A percentile compares a stretch with the other conserved stretches of the same genome.
phyloP scores from a whole-genome alignment of 176 grass and related monocot genomes.

The Avena atlantica region DNA sequence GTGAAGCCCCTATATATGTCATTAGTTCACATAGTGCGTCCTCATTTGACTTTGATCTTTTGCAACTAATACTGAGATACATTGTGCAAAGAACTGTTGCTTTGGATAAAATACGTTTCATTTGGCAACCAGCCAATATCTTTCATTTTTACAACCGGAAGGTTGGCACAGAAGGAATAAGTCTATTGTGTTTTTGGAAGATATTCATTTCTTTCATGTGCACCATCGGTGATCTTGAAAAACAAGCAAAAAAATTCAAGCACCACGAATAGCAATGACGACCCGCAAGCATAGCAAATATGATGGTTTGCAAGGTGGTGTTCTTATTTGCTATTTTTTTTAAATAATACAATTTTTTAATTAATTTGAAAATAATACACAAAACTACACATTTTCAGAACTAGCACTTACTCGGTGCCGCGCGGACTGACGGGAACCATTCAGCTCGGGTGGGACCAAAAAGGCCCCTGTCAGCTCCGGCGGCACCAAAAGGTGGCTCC shows the following conservation, averaged over 20 bases:
- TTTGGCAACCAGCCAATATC: background rate
- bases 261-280: no score
- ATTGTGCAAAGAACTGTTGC: background rate
- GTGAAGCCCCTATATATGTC: background rate
- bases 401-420: no score
- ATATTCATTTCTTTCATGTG: background rate
- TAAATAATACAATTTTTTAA: background rate
- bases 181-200: background rate
- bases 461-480: no score
- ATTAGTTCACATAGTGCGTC: background rate
- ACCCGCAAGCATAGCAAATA: no score
- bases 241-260: background rate
- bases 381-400: no score
- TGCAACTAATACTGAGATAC: background rate
- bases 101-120: constrained; percentile 14
- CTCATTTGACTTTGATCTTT: background rate
- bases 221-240: background rate
- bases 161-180: background rate
- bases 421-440: no score
- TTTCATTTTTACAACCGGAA: background rate
- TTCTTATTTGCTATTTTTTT: background rate
- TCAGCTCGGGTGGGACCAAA: no score
- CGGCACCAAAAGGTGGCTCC: no score
- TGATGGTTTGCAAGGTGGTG: background rate
- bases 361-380: no score